Conservation (phyloP, 768 basidiomycete genomes). For the Lactarius indigo region DNA sequence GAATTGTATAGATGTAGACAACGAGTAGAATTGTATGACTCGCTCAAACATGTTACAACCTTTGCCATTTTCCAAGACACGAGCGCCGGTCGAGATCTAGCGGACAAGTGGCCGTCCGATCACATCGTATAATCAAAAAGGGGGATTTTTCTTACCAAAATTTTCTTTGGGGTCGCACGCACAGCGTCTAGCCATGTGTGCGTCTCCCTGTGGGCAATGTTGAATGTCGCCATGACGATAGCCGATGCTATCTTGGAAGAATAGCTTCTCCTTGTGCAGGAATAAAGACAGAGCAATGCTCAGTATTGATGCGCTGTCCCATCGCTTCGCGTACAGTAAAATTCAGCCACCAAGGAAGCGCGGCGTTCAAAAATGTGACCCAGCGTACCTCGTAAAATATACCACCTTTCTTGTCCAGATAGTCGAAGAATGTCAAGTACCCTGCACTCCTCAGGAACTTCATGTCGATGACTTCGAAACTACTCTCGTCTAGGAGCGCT, state of each 20-base stretch:
- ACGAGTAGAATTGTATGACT: background rate
- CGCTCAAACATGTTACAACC: background rate
- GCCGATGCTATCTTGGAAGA: constrained; percentile 11
- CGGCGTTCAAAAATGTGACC: background rate
- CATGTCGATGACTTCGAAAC: constrained; percentile 16
- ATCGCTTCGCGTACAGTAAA: background rate
- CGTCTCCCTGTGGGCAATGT: constrained; percentile 14
- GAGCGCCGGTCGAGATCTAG: constrained; percentile 5
- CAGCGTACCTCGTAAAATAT: constrained; percentile 17
- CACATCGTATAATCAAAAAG: background rate
- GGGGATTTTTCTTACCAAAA: constrained; percentile 3
- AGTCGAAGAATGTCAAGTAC: constrained; percentile 10
- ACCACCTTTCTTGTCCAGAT: constrained; percentile 18
- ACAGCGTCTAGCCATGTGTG: background rate
- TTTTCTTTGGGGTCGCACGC: constrained; percentile 8
- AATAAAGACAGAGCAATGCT: constrained; percentile 17
- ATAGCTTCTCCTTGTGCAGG: background rate
- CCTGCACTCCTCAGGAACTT: constrained; percentile 5
- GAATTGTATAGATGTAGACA: background rate
- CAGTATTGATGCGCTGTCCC: constrained; percentile 1
- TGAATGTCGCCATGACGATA: constrained; percentile 3
- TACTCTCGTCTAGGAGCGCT: constrained; percentile 7
- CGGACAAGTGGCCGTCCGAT: background rate
- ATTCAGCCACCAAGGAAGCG: background rate
- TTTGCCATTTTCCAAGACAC: constrained; percentile 6